Evolutionary conservation across 2,329 filamentous ascomycete species (phyloP), one percentile per base, ranked within the genome.

Genomic region (Aspergillus tubingensis): DNA sequence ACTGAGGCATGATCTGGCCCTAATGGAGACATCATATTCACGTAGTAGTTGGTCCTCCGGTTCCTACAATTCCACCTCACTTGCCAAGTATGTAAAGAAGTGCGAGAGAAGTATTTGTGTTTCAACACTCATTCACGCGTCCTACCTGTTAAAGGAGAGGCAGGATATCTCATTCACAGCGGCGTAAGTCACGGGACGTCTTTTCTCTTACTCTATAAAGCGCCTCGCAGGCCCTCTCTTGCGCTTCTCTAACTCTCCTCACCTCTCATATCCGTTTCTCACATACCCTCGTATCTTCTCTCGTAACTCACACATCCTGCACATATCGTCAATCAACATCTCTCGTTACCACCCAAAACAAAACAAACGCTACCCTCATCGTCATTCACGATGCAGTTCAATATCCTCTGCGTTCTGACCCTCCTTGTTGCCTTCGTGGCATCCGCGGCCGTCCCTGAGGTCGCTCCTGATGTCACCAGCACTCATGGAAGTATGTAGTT

Each of bases 331-430:
- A 11, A 44, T 15, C n/a, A 30, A 10, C 15, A 3, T 8, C 21
- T 44, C 8, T 30, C 13, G 15, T 6, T 8, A 6, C 10, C 13
- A 53, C 8, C 11, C 36, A 23, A 27, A 55, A 13, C 5, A 47
- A 23, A 3, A 30, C n/a, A 2, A 36, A 25, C 5, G 11, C 8
- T 47, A 5, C 39, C 23, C 23, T 7, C 19, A 21, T 47, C 6
- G 8, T 17, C 30, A 32, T 11, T 23, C 53, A 55, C 30, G 39
- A 55, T 55, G 53, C 44, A 55, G 53, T n/a, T 55, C 41, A 17
- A 47, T 11, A 27, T 44, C 15, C 27, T 55, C 39, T 55, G 23
- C 25, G 17, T 55, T 5, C 6, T 55, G 23, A 8, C 53, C 25
- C 23, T 55, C 8, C n/a, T 55, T 13, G 41, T 55, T 11, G 30